A percentile compares a stretch with the other conserved stretches of the same genome.
phyloP scores from a whole-genome alignment of 345 rosid genomes.

The Salix udensis region DNA sequence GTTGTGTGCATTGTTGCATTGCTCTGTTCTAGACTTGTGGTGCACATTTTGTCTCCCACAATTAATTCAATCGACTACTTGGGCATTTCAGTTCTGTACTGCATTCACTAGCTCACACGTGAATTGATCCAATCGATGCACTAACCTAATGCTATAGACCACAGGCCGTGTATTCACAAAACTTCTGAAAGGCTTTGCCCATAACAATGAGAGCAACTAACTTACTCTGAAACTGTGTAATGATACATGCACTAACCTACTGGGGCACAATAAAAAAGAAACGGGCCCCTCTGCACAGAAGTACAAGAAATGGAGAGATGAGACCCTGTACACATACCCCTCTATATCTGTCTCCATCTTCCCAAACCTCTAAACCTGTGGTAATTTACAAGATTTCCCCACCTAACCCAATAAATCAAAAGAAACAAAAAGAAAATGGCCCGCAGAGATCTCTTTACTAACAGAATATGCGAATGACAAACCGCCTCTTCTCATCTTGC shows the following conservation, averaged over 20 bases:
- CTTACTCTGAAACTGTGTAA: slow-evolving; percentile 39
- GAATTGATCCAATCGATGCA: no score
- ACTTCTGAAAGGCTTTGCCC: slow-evolving; percentile 38
- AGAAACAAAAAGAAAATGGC: neutral
- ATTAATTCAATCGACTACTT: no score
- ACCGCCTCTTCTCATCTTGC: slow-evolving; percentile 14
- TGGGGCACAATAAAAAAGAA: slow-evolving; percentile 30
- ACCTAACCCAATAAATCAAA: slow-evolving; percentile 10
- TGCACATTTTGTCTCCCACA: no score
- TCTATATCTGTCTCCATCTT: slow-evolving; percentile 52
- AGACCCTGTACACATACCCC: slow-evolving; percentile 66
- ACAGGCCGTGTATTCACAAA: slow-evolving; percentile 48
- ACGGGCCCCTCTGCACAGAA: slow-evolving; percentile 21
- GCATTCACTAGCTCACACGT: no score
- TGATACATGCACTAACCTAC: slow-evolving; percentile 53
- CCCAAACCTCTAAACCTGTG: slow-evolving; percentile 47
- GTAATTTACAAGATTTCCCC: slow-evolving; percentile 53
- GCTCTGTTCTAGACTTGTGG: no score
- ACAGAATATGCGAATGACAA: slow-evolving; percentile 25
- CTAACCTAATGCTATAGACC: slow-evolving; percentile 3
- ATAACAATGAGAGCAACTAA: slow-evolving; percentile 31
- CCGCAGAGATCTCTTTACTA: slow-evolving; percentile 12
- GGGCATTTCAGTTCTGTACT: no score
- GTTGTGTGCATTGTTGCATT: no score
- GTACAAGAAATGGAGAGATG: slow-evolving; percentile 28